Percentiles rank a stretch among this genome's conserved stretches.
Conservation (phyloP, 139 green algal species). For the Haematococcus lacustris region DNA sequence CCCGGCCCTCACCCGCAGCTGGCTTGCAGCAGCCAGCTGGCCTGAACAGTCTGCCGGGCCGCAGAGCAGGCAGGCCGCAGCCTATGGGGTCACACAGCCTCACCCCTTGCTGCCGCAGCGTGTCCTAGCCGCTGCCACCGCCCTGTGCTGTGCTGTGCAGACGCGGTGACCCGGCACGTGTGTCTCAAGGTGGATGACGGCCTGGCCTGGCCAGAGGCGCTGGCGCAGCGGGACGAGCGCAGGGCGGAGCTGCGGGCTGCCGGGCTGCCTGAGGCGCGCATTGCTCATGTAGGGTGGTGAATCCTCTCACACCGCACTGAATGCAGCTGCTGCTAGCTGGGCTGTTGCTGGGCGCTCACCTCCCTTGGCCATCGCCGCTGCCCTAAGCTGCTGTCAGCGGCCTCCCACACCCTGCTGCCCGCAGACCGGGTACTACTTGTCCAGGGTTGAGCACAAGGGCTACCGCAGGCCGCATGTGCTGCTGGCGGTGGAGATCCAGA, state of each 20-base stretch:
- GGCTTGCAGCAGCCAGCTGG: not conserved
- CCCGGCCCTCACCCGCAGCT: not conserved
- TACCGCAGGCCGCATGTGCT: slow-evolving; percentile 14
- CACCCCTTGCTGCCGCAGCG: not conserved
- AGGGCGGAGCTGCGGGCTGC: slow-evolving; percentile 13
- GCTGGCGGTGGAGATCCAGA: slow-evolving; percentile 12
- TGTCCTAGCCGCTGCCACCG: not conserved
- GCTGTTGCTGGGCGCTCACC: not conserved
- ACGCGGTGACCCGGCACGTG: slow-evolving; percentile 10
- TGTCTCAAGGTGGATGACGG: slow-evolving; percentile 26
- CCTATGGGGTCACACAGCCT: too few relatives aligned
- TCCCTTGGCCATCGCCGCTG: not conserved
- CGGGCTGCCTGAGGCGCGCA: not conserved
- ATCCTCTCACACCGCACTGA: not conserved
- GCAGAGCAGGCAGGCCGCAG: not conserved
- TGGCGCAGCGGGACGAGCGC: not conserved
- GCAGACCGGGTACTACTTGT: slow-evolving; percentile 21
- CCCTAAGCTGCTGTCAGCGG: not conserved
- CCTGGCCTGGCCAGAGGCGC: slow-evolving; percentile 7
- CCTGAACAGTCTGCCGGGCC: not conserved
- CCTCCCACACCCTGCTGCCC: not conserved
- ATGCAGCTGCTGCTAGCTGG: not conserved
- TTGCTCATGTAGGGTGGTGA: not conserved
- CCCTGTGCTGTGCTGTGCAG: slow-evolving; percentile 7
- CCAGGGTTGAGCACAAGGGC: slow-evolving; percentile 4